Percentiles rank a stretch among this genome's conserved stretches.
These are phyloP conservation scores for Suhomyces bokatorum DNA, from an alignment of 1,139 yeast genomes.

Conservation along the genomic window DNA sequence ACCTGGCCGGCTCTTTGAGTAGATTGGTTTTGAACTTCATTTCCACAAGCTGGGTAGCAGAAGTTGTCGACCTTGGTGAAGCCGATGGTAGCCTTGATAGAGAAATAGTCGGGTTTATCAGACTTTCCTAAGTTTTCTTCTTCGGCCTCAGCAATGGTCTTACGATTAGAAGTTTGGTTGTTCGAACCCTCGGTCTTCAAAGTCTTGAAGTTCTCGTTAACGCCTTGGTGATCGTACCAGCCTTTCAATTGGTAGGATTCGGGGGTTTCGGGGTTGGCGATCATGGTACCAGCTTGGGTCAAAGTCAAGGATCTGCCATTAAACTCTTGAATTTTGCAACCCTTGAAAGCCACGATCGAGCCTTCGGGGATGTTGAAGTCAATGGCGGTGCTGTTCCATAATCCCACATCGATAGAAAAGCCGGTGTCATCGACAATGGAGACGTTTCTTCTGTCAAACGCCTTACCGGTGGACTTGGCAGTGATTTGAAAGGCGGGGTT, in stretches of 20 bases:
- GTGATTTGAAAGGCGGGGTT: conserved; percentile 75
- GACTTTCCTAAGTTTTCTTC: conserved; percentile 67
- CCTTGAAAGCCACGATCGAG: conserved; percentile 88
- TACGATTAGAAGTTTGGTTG: conserved; percentile 51
- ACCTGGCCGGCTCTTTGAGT: conserved; percentile 19
- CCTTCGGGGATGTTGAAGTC: conserved; percentile 77
- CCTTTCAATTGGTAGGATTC: conserved; percentile 89
- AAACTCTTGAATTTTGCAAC: conserved; percentile 86
- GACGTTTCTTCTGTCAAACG: conserved; percentile 88
- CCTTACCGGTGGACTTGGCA: conserved; percentile 90
- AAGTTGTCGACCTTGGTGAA: conserved; percentile 73
- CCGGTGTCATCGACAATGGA: conserved; percentile 84
- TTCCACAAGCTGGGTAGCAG: conserved; percentile 88
- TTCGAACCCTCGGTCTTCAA: conserved; percentile 45
- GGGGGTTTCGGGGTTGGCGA: conserved; percentile 82
- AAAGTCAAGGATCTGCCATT: conserved; percentile 84
- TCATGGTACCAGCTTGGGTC: conserved; percentile 73
- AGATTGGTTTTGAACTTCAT: conserved; percentile 36
- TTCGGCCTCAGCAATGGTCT: conserved; percentile 66
- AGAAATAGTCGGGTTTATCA: conserved; percentile 78
- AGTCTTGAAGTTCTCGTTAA: conserved; percentile 59
- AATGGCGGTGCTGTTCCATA: conserved; percentile 88
- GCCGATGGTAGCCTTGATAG: conserved; percentile 70
- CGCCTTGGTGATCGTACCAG: conserved; percentile 89
- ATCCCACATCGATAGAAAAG: conserved; percentile 71